Conservation (phyloP, 2,329 filamentous ascomycete genomes). For the Colletotrichum horii region DNA sequence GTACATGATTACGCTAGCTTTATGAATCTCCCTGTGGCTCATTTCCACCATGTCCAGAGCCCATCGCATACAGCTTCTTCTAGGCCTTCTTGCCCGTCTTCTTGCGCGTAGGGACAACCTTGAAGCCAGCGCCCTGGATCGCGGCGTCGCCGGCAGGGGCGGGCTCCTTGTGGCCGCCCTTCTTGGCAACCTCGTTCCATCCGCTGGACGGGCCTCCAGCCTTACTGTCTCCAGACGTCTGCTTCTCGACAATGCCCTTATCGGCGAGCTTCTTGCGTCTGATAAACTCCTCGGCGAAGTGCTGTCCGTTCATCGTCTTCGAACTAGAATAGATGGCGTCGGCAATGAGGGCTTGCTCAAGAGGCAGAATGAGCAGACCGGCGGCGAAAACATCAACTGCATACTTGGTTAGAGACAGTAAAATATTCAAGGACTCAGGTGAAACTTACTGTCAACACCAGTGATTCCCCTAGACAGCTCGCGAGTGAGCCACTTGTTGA, state of each 20-base stretch:
- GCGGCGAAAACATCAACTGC: conserved; percentile 82
- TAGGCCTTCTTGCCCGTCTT: conserved; percentile 78
- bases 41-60: not conserved
- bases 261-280: conserved; percentile 92
- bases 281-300: conserved; percentile 94
- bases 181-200: conserved; percentile 98
- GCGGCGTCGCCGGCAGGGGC: conserved; percentile 40
- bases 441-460: conserved; percentile 56
- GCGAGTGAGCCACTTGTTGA: conserved; percentile 88
- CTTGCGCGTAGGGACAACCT: conserved; percentile 91
- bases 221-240: conserved; percentile 61
- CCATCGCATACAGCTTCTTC: not conserved
- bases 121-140: conserved; percentile 72
- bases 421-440: accelerated
- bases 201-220: conserved; percentile 54
- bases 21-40: not conserved
- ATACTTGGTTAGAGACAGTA: conserved; percentile 33
- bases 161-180: conserved; percentile 65
- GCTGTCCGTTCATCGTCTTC: conserved; percentile 87
- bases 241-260: conserved; percentile 84
- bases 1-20: not conserved
- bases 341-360: conserved; percentile 81
- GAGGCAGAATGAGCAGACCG: conserved; percentile 75
- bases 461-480: conserved; percentile 78
- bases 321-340: conserved; percentile 89